Percentiles rank a stretch among this genome's conserved stretches.
phyloP scores from a whole-genome alignment of 768 basidiomycete species.

The Boletus vermiculosoides region DNA sequence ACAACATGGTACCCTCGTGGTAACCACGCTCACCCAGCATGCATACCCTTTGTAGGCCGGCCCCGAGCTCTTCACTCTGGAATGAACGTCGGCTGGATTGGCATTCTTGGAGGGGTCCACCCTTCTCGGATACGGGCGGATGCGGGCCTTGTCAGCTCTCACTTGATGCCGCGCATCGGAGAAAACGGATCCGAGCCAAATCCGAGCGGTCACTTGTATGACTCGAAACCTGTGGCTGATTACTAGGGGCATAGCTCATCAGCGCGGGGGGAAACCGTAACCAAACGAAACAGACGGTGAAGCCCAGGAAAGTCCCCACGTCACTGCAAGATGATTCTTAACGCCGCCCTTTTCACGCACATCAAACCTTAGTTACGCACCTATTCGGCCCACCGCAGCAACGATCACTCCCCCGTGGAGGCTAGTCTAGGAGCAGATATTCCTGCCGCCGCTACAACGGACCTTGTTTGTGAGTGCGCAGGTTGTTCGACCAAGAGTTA shows the following conservation, averaged over 20 bases:
- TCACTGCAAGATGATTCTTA: too few species aligned
- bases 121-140: background rate
- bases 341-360: too few species aligned
- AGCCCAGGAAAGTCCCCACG: too few species aligned
- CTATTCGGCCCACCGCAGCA: background rate
- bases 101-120: too few species aligned
- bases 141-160: too few species aligned
- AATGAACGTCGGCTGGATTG: background rate
- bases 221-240: background rate
- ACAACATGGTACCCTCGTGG: background rate
- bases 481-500: background rate
- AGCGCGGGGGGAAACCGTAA: background rate
- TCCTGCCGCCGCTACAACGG: background rate
- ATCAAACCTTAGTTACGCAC: background rate
- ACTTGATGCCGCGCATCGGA: background rate
- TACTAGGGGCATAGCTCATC: background rate
- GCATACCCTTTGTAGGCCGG: background rate
- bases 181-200: too few species aligned
- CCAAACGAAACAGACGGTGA: background rate
- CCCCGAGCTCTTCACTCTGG: too few species aligned
- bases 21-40: background rate
- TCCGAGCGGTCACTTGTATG: background rate
- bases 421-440: slow-evolving; percentile 13
- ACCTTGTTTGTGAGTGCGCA: background rate
- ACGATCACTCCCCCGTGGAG: background rate